Percentiles rank a stretch among this genome's conserved stretches.
These are phyloP conservation scores for Fulvia fulva DNA, from an alignment of 2,329 filamentous ascomycete genomes.

Conservation along the genomic window DNA sequence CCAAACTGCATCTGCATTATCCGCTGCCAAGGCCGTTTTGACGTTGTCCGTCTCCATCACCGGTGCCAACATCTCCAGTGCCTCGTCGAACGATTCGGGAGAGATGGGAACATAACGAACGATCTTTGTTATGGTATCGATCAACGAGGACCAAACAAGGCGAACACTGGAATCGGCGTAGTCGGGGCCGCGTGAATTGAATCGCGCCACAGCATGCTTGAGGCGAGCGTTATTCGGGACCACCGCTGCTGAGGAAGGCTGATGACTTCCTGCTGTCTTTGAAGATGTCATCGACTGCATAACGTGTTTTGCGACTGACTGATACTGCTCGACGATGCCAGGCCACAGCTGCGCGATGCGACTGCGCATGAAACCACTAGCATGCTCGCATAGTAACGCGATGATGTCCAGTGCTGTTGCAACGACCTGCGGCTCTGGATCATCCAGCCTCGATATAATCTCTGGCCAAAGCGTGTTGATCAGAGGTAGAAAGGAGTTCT, in stretches of 20 bases:
- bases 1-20: slow-evolving; percentile 77
- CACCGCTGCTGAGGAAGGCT: neutral
- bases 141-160: slow-evolving; percentile 61
- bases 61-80: slow-evolving; percentile 57
- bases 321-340: slow-evolving; percentile 25
- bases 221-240: neutral
- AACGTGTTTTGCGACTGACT: slow-evolving; percentile 8
- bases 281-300: slow-evolving; percentile 5
- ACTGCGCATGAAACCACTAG: slow-evolving; percentile 75
- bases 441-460: slow-evolving; percentile 63
- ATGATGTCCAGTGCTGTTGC: slow-evolving; percentile 68
- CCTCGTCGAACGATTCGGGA: slow-evolving; percentile 67
- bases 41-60: slow-evolving; percentile 42
- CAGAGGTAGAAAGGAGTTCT: slow-evolving; percentile 80
- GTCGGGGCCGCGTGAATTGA: slow-evolving; percentile 19
- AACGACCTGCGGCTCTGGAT: slow-evolving; percentile 64
- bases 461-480: slow-evolving; percentile 91
- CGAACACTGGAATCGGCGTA: slow-evolving; percentile 56
- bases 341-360: slow-evolving; percentile 72
- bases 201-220: slow-evolving; percentile 17
- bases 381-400: slow-evolving; percentile 62
- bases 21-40: slow-evolving; percentile 54
- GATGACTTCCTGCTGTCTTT: neutral
- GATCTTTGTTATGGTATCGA: slow-evolving; percentile 58
- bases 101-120: slow-evolving; percentile 61